Evolutionary conservation across 352 stramenopile genomes (phyloP).

Genomic region (Phytophthora vignae): DNA sequence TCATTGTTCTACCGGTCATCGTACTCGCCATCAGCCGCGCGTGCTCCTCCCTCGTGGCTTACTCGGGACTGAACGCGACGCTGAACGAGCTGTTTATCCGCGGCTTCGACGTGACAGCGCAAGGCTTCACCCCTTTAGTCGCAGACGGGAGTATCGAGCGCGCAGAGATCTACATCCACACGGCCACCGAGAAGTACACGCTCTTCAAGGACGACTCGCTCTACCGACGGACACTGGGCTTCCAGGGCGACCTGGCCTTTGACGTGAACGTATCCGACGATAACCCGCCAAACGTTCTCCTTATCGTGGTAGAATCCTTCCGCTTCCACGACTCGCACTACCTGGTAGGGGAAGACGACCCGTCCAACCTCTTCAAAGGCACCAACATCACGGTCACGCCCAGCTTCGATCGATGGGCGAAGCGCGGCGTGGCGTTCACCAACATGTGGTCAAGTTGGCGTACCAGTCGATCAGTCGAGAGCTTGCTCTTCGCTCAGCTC

Average conservation of each 20-base stretch:
- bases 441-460: conserved; percentile 73
- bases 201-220: conserved; percentile 52
- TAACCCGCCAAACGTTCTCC: conserved; percentile 57
- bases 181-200: conserved; percentile 49
- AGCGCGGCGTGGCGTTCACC: conserved; percentile 52
- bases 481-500: conserved; percentile 60
- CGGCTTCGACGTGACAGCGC: conserved; percentile 13
- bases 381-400: conserved; percentile 49
- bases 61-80: conserved; percentile 48
- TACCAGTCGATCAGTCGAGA: conserved; percentile 67
- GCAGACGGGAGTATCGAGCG: conserved; percentile 25
- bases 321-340: conserved; percentile 62
- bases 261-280: conserved; percentile 43
- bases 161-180: conserved; percentile 41
- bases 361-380: conserved; percentile 45
- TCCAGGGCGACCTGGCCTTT: conserved; percentile 52
- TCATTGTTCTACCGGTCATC: conserved; percentile 27
- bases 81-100: conserved; percentile 51
- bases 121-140: conserved; percentile 25
- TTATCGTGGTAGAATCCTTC: conserved; percentile 66
- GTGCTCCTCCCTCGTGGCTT: conserved; percentile 36
- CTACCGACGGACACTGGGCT: conserved; percentile 48
- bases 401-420: conserved; percentile 59
- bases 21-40: conserved; percentile 25
- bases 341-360: conserved; percentile 49